A percentile compares a stretch with the other conserved stretches of the same genome.
These are phyloP conservation scores for Trichothecium sympodiale DNA, from an alignment of 2,329 filamentous ascomycete species.

Conservation along the genomic window DNA sequence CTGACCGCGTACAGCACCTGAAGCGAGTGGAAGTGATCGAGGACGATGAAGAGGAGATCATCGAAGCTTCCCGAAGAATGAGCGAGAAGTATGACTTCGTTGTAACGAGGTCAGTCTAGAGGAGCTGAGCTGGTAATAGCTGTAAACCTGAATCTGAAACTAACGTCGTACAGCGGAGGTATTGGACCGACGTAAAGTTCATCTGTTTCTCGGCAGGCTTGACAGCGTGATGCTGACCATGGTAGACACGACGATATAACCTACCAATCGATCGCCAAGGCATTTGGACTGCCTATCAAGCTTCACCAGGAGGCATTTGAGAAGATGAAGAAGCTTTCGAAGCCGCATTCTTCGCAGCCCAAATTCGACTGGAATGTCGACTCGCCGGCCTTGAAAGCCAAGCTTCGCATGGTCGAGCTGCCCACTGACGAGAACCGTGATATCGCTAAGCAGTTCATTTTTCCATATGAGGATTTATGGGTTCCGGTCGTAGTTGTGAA, in stretches of 20 bases:
- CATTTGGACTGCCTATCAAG: conserved; percentile 65
- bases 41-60: conserved; percentile 83
- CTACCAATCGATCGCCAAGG: conserved; percentile 86
- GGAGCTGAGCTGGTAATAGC: not conserved
- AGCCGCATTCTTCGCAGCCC: conserved; percentile 59
- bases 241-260: conserved; percentile 92
- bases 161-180: conserved; percentile 50
- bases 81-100: conserved; percentile 86
- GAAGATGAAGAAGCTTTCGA: conserved; percentile 75
- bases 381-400: conserved; percentile 66
- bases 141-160: not conserved
- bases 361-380: conserved; percentile 70
- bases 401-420: conserved; percentile 81
- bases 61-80: conserved; percentile 81
- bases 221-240: conserved; percentile 8
- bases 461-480: conserved; percentile 74
- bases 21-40: conserved; percentile 88
- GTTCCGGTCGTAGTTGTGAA: conserved; percentile 84
- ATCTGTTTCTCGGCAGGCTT: not conserved
- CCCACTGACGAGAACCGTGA: conserved; percentile 61
- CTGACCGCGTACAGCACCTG: conserved; percentile 39
- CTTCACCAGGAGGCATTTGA: conserved; percentile 67
- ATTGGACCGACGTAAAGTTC: conserved; percentile 79
- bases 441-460: conserved; percentile 62
- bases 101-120: conserved; percentile 59